phyloP scores from a whole-genome alignment of 2,329 filamentous ascomycete species.

The Aspergillus tanneri region DNA sequence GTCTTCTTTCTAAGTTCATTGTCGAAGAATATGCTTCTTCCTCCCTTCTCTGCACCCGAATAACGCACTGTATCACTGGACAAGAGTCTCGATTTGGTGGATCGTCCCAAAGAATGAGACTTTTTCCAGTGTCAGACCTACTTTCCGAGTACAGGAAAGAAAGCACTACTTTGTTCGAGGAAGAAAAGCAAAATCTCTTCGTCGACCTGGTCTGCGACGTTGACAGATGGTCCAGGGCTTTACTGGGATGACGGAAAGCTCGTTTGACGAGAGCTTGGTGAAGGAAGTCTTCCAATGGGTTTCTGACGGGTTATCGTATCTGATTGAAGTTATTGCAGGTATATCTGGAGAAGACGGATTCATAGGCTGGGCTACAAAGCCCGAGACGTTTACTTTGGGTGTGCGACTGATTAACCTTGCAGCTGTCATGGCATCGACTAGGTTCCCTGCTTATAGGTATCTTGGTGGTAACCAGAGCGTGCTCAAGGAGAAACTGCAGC shows the following conservation, averaged over 20 bases:
- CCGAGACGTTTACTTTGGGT: constrained; percentile 59
- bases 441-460: constrained; percentile 19
- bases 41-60: constrained; percentile 33
- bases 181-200: constrained; percentile 95
- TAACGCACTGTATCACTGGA: constrained; percentile 41
- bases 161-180: constrained; percentile 65
- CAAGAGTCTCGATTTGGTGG: constrained; percentile 28
- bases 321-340: constrained; percentile 29
- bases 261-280: constrained; percentile 24
- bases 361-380: constrained; percentile 70
- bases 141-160: constrained; percentile 40
- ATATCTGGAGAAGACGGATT: constrained; percentile 57
- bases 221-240: constrained; percentile 62
- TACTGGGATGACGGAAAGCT: constrained; percentile 37
- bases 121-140: constrained; percentile 26
- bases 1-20: constrained; percentile 40
- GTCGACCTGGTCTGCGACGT: constrained; percentile 77
- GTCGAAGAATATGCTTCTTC: constrained; percentile 35
- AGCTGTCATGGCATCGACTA: constrained; percentile 29
- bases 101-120: constrained; percentile 12
- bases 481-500: constrained; percentile 26
- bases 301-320: constrained; percentile 30
- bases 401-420: constrained; percentile 42
- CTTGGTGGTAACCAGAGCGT: constrained; percentile 17
- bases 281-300: constrained; percentile 33